These are phyloP conservation scores for Triticum turgidum DNA, from an alignment of 176 grass and related monocot genomes.

Conservation along the genomic window DNA sequence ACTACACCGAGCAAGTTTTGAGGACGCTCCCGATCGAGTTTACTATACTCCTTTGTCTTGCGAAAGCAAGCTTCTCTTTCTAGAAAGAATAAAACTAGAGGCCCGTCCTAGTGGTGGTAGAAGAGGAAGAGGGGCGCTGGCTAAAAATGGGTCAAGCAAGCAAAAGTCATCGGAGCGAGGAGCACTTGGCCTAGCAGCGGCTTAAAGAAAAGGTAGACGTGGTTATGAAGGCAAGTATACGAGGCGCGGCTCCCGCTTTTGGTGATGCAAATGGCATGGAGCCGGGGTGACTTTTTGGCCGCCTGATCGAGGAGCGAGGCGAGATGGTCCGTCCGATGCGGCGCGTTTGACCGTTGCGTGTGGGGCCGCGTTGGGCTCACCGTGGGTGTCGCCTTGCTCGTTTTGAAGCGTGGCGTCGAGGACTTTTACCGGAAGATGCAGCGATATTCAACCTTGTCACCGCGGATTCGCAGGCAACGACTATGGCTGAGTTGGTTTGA, in stretches of 20 bases:
- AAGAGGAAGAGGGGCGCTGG: neutral
- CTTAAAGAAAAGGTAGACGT: neutral
- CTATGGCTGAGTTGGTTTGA: no score
- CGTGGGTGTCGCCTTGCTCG: neutral
- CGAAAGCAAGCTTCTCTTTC: conserved; percentile 31
- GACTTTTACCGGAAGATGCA: no score
- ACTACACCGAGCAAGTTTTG: neutral
- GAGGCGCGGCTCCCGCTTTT: neutral
- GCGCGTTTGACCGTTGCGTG: conserved; percentile 16
- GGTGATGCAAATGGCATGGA: neutral
- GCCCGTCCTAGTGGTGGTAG: neutral
- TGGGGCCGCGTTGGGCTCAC: neutral
- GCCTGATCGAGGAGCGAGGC: conserved; percentile 14
- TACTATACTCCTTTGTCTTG: neutral
- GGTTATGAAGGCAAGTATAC: conserved; percentile 20
- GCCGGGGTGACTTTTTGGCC: neutral
- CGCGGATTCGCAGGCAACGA: no score
- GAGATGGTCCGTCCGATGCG: conserved; percentile 38
- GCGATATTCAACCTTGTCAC: no score
- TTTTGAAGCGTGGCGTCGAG: no score
- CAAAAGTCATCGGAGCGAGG: conserved; percentile 34
- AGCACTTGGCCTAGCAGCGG: neutral
- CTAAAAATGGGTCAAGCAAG: neutral
- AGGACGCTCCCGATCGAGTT: neutral
- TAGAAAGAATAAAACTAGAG: conserved; percentile 43